Conservation (phyloP, 73 alveolate genomes). For the Paramecium bursaria region DNA sequence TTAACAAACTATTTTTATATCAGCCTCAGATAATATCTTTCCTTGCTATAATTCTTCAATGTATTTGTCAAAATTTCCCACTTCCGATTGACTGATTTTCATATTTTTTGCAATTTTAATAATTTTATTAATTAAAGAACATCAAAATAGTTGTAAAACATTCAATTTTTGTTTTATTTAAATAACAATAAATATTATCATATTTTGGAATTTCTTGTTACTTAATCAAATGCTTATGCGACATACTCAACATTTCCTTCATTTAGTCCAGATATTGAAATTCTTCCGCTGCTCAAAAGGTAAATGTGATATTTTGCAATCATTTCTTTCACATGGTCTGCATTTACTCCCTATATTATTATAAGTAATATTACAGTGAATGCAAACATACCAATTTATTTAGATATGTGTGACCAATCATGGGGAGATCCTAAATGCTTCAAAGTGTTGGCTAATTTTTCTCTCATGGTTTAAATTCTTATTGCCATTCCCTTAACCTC, state of each 20-base stretch:
- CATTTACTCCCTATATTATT: constrained; percentile 68
- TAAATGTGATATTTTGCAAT: constrained; percentile 81
- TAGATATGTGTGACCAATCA: constrained; percentile 84
- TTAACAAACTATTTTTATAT: constrained; percentile 91
- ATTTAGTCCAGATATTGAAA: constrained; percentile 86
- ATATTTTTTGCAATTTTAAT: constrained; percentile 56
- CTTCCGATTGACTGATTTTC: constrained; percentile 54
- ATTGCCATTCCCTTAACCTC: constrained; percentile 89
- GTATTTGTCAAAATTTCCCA: constrained; percentile 69
- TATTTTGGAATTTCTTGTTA: constrained; percentile 64
- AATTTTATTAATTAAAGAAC: constrained; percentile 27
- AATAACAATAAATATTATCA: background rate
- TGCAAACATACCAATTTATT: constrained; percentile 93
- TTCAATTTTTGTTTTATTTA: too few relatives aligned
- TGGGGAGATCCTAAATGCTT: constrained; percentile 78
- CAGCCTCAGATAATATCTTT: constrained; percentile 85
- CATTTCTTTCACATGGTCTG: constrained; percentile 82
- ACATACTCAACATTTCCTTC: constrained; percentile 85
- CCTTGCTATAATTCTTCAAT: constrained; percentile 71
- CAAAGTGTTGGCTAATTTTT: constrained; percentile 71
- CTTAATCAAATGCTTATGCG: constrained; percentile 80
- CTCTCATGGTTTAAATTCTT: constrained; percentile 86
- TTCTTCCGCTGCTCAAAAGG: constrained; percentile 82
- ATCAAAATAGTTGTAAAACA: too few relatives aligned
- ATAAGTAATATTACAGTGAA: constrained; percentile 74